These are phyloP conservation scores for Tetrapyrgos nigripes DNA, from an alignment of 1,284 basidiomycete species.

Conservation along the genomic window DNA sequence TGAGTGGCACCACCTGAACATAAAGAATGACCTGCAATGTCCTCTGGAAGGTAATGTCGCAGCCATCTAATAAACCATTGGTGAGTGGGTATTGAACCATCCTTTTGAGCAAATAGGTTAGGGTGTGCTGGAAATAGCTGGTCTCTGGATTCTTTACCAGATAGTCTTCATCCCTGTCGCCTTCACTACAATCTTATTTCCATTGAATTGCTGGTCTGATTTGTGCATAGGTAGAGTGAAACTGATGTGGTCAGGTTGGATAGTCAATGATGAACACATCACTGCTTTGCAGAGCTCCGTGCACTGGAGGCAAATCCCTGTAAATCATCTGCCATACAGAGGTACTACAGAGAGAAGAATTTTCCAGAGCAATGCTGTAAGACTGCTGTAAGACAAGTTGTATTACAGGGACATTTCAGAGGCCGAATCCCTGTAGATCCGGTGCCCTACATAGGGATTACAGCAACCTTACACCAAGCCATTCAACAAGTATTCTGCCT, in stretches of 20 bases:
- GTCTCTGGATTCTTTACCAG: conserved; percentile 17
- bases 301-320: too few species aligned
- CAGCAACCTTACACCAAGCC: too few species aligned
- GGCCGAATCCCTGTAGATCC: too few species aligned
- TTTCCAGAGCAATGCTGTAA: too few species aligned
- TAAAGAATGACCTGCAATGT: conserved; percentile 1
- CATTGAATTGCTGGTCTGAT: too few species aligned
- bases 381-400: too few species aligned
- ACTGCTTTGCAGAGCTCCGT: background rate
- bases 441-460: too few species aligned
- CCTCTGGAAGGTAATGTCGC: background rate
- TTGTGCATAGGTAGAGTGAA: background rate
- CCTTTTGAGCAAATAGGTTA: conserved; percentile 15
- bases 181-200: background rate
- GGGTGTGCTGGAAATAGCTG: too few species aligned
- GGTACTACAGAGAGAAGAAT: too few species aligned
- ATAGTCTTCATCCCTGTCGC: background rate
- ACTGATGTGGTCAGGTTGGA: background rate
- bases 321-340: too few species aligned
- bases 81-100: conserved; percentile 21
- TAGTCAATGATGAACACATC: background rate
- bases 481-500: too few species aligned
- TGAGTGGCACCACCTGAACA: conserved; percentile 7
- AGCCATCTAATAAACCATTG: conserved; percentile 26
- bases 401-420: too few species aligned